A percentile compares a stretch with the other conserved stretches of the same genome.
Evolutionary conservation across 768 basidiomycete species (phyloP).

Genomic region (Russula olivacea): DNA sequence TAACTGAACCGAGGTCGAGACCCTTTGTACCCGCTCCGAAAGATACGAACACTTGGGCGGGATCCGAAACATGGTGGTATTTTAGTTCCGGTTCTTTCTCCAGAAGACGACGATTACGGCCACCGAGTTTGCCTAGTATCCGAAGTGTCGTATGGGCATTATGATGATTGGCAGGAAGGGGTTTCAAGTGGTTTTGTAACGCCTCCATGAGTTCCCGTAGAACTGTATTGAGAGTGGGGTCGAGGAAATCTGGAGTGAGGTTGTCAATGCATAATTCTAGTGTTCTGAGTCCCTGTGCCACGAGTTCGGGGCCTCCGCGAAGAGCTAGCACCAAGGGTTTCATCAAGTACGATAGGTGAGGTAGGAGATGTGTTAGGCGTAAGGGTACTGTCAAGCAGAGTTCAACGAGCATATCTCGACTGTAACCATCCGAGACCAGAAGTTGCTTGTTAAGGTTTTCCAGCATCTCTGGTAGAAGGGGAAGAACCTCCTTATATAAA

Average conservation of each 20-base stretch:
- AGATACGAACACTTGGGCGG: constrained; percentile 64
- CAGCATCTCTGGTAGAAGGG: constrained; percentile 93
- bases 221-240: constrained; percentile 90
- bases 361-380: constrained; percentile 90
- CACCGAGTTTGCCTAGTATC: constrained; percentile 94
- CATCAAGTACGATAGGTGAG: constrained; percentile 94
- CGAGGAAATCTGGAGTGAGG: constrained; percentile 93
- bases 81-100: constrained; percentile 72
- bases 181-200: constrained; percentile 84
- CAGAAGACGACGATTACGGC: constrained; percentile 82
- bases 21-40: constrained; percentile 62
- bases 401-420: constrained; percentile 91
- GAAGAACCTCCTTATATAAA: constrained; percentile 92
- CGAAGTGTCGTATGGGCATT: constrained; percentile 93
- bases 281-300: constrained; percentile 92
- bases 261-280: constrained; percentile 99
- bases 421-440: constrained; percentile 71
- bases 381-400: constrained; percentile 95
- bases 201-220: constrained; percentile 93
- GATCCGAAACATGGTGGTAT: constrained; percentile 63
- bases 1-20: constrained; percentile 62
- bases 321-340: constrained; percentile 90
- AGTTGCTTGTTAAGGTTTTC: constrained; percentile 91
- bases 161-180: constrained; percentile 80
- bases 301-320: constrained; percentile 79